phyloP scores from a whole-genome alignment of 805 yeast species.

The Lachancea thermotolerans region DNA sequence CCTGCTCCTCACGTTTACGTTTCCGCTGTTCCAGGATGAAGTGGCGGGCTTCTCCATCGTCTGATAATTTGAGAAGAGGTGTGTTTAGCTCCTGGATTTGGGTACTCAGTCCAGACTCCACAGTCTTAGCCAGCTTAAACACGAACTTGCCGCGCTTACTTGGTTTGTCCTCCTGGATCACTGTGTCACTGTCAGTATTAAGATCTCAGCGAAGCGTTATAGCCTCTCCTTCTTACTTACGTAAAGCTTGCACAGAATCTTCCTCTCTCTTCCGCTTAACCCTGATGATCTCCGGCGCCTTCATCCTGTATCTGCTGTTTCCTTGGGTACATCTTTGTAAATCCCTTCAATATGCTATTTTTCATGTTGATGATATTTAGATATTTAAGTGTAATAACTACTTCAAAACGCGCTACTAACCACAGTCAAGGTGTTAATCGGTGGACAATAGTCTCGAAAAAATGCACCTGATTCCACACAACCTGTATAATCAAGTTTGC shows the following conservation, averaged over 20 bases:
- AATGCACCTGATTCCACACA: no score
- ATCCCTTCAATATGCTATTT: not conserved
- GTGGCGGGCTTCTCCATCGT: slow-evolving; percentile 19
- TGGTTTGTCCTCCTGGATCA: slow-evolving; percentile 28
- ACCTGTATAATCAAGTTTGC: no score
- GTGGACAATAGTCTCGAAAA: no score
- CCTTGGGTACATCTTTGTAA: not conserved
- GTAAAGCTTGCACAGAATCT: slow-evolving; percentile 80
- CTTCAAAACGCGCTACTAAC: no score
- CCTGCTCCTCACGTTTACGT: slow-evolving; percentile 21
- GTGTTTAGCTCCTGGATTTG: slow-evolving; percentile 23
- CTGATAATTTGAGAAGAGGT: slow-evolving; percentile 24
- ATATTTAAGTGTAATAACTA: not conserved
- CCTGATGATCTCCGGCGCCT: slow-evolving; percentile 59
- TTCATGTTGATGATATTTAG: not conserved
- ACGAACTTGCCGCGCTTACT: slow-evolving; percentile 33
- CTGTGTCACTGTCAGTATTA: slow-evolving; percentile 1
- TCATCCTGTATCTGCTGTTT: slow-evolving; percentile 3
- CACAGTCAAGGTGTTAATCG: no score
- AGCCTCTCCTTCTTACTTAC: slow-evolving; percentile 19
- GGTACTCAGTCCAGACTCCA: slow-evolving; percentile 29
- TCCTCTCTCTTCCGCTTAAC: slow-evolving; percentile 82
- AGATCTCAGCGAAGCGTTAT: not conserved
- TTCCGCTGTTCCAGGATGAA: slow-evolving; percentile 28
- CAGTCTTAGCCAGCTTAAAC: slow-evolving; percentile 45